Evolutionary conservation across 2,329 filamentous ascomycete genomes (phyloP).

Genomic region (Colletotrichum eremochloae): DNA sequence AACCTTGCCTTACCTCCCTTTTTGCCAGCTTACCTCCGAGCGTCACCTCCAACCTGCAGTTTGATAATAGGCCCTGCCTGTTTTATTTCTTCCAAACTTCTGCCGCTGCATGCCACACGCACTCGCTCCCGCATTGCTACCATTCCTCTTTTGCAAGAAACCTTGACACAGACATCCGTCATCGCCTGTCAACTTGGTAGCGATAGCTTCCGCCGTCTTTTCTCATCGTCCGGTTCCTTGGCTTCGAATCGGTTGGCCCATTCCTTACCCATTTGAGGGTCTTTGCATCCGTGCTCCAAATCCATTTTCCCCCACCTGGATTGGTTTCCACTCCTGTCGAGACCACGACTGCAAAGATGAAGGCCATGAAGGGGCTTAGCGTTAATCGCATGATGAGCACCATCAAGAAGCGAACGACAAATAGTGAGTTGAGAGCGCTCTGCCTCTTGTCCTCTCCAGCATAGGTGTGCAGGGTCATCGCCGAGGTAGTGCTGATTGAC

Average conservation of each 20-base stretch:
- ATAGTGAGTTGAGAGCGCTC: constrained; percentile 25
- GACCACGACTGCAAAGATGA: constrained; percentile 49
- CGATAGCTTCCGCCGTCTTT: constrained; percentile 11
- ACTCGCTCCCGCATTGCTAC: constrained; percentile 15
- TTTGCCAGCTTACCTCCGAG: constrained; percentile 31
- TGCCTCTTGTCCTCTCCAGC: not conserved
- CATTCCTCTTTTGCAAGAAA: constrained; percentile 11
- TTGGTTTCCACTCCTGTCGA: not conserved
- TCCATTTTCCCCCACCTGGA: not conserved
- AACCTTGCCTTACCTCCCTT: constrained; percentile 11
- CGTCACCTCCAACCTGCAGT: constrained; percentile 41
- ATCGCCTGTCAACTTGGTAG: constrained; percentile 1
- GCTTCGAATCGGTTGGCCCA: not conserved
- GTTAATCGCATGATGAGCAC: constrained; percentile 69
- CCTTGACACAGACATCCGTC: constrained; percentile 17
- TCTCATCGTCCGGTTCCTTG: not conserved
- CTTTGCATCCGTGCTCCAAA: constrained; percentile 10
- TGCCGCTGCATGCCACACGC: constrained; percentile 12
- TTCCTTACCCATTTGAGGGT: not conserved
- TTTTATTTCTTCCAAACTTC: constrained; percentile 25
- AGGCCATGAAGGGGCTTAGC: constrained; percentile 65
- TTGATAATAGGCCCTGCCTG: constrained; percentile 31
- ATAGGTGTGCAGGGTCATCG: constrained; percentile 8
- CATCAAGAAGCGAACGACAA: constrained; percentile 62
- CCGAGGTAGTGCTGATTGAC: constrained; percentile 37